A percentile compares a stretch with the other conserved stretches of the same genome.
Conservation (phyloP, 2,329 filamentous ascomycete species). For the Raffaelea albimanens region DNA sequence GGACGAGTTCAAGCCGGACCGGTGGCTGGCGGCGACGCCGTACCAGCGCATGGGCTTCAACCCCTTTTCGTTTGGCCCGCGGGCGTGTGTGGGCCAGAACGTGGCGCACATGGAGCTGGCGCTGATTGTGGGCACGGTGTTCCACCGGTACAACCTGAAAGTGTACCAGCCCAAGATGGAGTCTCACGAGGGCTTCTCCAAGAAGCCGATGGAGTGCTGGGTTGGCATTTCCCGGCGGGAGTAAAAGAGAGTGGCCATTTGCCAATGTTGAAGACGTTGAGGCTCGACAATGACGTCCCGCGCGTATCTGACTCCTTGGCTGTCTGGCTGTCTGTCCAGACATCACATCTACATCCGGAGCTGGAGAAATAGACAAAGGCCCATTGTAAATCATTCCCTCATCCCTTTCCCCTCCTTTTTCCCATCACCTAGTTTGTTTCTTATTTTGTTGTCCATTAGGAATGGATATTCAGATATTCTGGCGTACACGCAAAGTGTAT, state of each 20-base stretch:
- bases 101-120: constrained; percentile 12
- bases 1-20: constrained; percentile 15
- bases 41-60: constrained; percentile 11
- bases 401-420: no score
- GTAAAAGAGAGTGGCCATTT: background rate
- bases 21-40: constrained; percentile 14
- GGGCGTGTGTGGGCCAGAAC: constrained; percentile 12
- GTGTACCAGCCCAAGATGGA: constrained; percentile 4
- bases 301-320: no score
- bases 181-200: constrained; percentile 11
- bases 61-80: constrained; percentile 10
- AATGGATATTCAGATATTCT: no score
- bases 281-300: no score
- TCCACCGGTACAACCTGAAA: constrained; percentile 10
- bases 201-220: constrained; percentile 10
- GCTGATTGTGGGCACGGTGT: constrained; percentile 9
- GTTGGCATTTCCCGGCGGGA: constrained; percentile 7
- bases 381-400: no score
- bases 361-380: no score
- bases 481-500: no score
- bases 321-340: no score
- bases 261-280: no score
- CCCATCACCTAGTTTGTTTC: no score
- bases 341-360: no score
- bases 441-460: no score